phyloP scores from a whole-genome alignment of 2,329 filamentous ascomycete species.

The Colletotrichum paranaense region DNA sequence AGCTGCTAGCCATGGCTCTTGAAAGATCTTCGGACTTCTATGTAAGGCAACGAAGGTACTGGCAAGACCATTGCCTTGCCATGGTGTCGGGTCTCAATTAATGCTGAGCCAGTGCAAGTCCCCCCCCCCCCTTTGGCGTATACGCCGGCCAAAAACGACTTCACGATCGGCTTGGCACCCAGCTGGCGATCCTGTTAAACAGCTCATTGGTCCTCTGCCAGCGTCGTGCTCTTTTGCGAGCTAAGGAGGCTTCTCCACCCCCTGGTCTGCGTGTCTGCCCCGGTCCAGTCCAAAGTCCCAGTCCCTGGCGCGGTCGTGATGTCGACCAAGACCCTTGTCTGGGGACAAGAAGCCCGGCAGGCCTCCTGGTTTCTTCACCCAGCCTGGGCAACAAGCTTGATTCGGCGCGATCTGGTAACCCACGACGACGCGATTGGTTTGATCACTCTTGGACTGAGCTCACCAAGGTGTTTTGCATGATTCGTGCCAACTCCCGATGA shows the following conservation, averaged over 20 bases:
- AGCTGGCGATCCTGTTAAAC: slow-evolving; percentile 8
- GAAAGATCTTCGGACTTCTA: not conserved
- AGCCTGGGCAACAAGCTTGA: slow-evolving; percentile 23
- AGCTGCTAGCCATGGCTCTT: not conserved
- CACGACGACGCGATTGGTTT: slow-evolving; percentile 18
- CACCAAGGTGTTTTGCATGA: slow-evolving; percentile 11
- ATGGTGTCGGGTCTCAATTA: not conserved
- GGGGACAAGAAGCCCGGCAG: not conserved
- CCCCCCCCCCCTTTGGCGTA: too few species aligned
- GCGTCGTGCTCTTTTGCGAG: slow-evolving; percentile 12
- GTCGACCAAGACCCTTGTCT: slow-evolving; percentile 33
- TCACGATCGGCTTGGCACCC: slow-evolving; percentile 26
- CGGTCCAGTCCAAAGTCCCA: not conserved
- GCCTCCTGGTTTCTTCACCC: slow-evolving; percentile 1
- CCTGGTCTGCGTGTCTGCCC: not conserved
- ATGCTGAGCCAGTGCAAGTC: not conserved
- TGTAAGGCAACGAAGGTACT: not conserved
- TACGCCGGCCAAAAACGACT: not conserved
- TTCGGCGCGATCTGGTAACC: slow-evolving; percentile 14
- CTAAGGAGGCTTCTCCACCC: slow-evolving; percentile 21
- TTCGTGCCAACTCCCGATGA: not conserved
- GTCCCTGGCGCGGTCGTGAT: slow-evolving; percentile 30
- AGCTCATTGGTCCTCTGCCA: not conserved
- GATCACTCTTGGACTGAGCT: not conserved
- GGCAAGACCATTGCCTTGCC: too few species aligned